phyloP scores from a whole-genome alignment of 768 basidiomycete species.

The Mycena maculata region DNA sequence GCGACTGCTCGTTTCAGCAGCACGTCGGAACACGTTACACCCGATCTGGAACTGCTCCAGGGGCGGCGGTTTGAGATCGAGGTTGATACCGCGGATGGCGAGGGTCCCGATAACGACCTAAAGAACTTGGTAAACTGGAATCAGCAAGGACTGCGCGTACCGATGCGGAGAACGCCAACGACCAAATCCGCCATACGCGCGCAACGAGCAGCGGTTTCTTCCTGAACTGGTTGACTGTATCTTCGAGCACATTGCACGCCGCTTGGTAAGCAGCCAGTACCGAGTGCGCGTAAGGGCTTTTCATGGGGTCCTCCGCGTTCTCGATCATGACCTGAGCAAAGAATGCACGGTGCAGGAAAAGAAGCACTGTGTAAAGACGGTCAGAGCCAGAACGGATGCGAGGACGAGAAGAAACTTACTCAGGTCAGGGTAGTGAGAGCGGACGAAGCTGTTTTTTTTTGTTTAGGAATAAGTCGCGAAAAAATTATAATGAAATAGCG shows the following conservation, averaged over 20 bases:
- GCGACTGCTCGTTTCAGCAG: constrained; percentile 59
- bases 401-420: constrained; percentile 46
- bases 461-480: not conserved
- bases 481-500: not conserved
- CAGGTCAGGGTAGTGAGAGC: constrained; percentile 59
- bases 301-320: constrained; percentile 58
- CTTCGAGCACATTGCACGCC: constrained; percentile 58
- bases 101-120: constrained; percentile 68
- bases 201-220: constrained; percentile 59
- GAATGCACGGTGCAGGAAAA: constrained; percentile 67
- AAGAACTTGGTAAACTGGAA: not conserved
- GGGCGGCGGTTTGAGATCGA: constrained; percentile 59
- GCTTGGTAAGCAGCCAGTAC: constrained; percentile 64
- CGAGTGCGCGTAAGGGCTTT: constrained; percentile 61
- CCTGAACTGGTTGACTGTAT: constrained; percentile 53
- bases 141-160: constrained; percentile 41
- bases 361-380: constrained; percentile 52
- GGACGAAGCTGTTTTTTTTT: constrained; percentile 45
- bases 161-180: constrained; percentile 64
- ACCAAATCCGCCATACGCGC: constrained; percentile 72
- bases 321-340: constrained; percentile 68
- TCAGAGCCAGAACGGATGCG: constrained; percentile 28
- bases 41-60: constrained; percentile 59
- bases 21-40: constrained; percentile 57
- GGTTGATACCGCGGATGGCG: constrained; percentile 57